Conservation (phyloP, 2,329 filamentous ascomycete species). For the Ophiostoma sp. region DNA sequence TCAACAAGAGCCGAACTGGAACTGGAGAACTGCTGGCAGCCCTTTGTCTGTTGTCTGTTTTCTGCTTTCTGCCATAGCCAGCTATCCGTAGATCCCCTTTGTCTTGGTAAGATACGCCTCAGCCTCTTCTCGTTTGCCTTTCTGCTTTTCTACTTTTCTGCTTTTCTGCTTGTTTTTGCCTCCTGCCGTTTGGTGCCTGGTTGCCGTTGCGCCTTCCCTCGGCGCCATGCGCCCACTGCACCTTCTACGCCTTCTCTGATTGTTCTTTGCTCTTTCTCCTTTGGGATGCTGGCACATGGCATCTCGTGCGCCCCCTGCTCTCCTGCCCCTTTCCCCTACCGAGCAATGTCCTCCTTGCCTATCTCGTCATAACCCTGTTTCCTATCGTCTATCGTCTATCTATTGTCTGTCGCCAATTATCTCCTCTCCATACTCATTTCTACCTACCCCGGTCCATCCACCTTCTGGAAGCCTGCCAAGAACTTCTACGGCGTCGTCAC, state of each 20-base stretch:
- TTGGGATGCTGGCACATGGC: constrained; percentile 2
- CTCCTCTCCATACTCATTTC: constrained; percentile 8
- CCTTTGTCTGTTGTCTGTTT: background rate
- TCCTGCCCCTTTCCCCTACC: background rate
- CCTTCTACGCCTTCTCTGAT: background rate
- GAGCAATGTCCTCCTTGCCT: background rate
- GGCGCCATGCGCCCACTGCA: background rate
- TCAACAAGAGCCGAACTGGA: background rate
- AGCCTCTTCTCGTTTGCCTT: background rate
- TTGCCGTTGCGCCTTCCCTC: background rate
- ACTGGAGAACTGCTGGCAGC: background rate
- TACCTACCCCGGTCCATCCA: constrained; percentile 6
- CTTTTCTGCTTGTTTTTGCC: no score
- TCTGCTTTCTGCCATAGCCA: background rate
- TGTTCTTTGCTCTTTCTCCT: constrained; percentile 7
- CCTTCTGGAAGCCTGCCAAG: constrained; percentile 13
- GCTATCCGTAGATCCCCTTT: background rate
- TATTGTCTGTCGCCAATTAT: background rate
- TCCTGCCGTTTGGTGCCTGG: background rate
- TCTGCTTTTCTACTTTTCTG: background rate
- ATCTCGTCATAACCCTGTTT: constrained; percentile 6
- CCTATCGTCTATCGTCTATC: constrained; percentile 3
- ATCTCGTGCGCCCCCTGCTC: background rate
- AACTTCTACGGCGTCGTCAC: constrained; percentile 5
- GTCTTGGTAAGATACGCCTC: constrained; percentile 14